These are phyloP conservation scores for Candida gigantensis DNA, from an alignment of 1,139 yeast genomes.

Conservation along the genomic window DNA sequence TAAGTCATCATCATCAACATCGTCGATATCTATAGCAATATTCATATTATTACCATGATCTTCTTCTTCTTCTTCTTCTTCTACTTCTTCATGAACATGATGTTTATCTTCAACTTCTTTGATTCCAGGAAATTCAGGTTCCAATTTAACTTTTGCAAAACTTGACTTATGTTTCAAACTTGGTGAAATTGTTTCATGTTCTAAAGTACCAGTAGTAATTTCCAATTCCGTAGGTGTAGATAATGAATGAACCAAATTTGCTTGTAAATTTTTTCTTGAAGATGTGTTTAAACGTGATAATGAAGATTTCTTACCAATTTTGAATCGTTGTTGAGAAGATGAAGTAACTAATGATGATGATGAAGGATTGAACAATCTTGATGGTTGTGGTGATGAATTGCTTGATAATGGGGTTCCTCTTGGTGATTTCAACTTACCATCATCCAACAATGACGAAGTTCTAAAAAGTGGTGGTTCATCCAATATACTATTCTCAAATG, in stretches of 20 bases:
- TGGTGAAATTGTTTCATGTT: slow-evolving; percentile 12
- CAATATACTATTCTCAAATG: slow-evolving; percentile 13
- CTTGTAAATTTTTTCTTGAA: slow-evolving; percentile 9
- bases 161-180: slow-evolving; percentile 3
- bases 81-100: background rate
- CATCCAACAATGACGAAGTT: background rate
- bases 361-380: background rate
- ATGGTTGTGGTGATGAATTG: slow-evolving; percentile 9
- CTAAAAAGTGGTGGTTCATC: slow-evolving; percentile 5
- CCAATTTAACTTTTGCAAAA: slow-evolving; percentile 7
- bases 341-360: slow-evolving; percentile 14
- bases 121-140: background rate
- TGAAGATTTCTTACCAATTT: slow-evolving; percentile 24
- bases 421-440: slow-evolving; percentile 2
- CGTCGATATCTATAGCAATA: background rate
- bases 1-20: background rate
- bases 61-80: background rate
- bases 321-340: slow-evolving; percentile 13
- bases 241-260: slow-evolving; percentile 7
- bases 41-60: background rate
- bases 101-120: background rate
- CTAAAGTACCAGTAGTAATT: background rate
- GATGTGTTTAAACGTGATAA: slow-evolving; percentile 20
- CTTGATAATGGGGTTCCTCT: slow-evolving; percentile 7
- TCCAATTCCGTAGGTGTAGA: slow-evolving; percentile 6